These are phyloP conservation scores for Fistulina hepatica DNA, from an alignment of 1,284 basidiomycete species.

Conservation along the genomic window DNA sequence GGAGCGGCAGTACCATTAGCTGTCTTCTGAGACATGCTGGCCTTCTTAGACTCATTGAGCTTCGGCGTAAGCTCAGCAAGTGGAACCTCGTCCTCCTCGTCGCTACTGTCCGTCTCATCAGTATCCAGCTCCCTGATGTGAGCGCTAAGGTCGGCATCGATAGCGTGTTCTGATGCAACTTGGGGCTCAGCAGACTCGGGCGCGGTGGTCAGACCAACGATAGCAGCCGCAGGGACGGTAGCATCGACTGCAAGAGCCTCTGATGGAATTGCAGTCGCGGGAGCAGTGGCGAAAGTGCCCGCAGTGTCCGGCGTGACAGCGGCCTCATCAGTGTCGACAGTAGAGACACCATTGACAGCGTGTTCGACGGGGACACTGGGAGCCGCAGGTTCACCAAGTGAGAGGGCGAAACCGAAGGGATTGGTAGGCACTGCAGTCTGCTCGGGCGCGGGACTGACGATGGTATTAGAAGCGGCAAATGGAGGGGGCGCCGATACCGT, in stretches of 20 bases:
- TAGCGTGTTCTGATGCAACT: conserved; percentile 10
- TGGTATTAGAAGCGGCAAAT: conserved; percentile 16
- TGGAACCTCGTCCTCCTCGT: conserved; percentile 44
- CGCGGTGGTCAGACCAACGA: conserved; percentile 13
- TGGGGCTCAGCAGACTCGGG: conserved; percentile 4
- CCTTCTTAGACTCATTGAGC: conserved; percentile 16
- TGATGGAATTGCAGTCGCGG: neutral
- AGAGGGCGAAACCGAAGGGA: conserved; percentile 50
- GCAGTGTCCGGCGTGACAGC: conserved; percentile 14
- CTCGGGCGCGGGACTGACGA: conserved; percentile 15
- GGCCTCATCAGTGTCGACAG: conserved; percentile 40
- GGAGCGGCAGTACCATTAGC: conserved; percentile 15
- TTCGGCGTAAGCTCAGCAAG: conserved; percentile 25
- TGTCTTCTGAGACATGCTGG: conserved; percentile 15
- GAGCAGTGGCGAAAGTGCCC: conserved; percentile 1
- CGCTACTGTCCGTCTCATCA: conserved; percentile 51
- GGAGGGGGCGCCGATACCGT: conserved; percentile 24
- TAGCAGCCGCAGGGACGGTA: conserved; percentile 24
- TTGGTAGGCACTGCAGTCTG: conserved; percentile 24
- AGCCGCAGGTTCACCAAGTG: conserved; percentile 22
- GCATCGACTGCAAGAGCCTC: too few relatives aligned
- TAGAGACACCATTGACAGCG: too few relatives aligned
- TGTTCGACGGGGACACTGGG: too few relatives aligned
- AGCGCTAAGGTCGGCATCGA: conserved; percentile 40
- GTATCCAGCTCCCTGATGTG: conserved; percentile 55